Evolutionary conservation across 2,329 filamentous ascomycete genomes (phyloP).

Genomic region (Sporothrix luriei): DNA sequence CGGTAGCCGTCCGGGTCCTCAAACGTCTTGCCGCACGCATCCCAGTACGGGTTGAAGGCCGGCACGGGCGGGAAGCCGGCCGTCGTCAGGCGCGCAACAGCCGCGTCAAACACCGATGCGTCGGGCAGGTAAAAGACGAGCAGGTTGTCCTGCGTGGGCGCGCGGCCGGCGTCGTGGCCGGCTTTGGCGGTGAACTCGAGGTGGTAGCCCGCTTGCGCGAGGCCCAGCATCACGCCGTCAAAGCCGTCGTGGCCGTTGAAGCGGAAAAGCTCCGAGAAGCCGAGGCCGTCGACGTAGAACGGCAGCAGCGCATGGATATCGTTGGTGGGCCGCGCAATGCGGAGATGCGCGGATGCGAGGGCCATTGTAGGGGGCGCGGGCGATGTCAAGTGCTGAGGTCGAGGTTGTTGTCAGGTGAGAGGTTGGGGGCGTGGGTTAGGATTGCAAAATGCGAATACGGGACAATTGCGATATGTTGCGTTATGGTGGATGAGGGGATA

Average conservation of each 20-base stretch:
- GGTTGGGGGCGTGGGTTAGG: not conserved
- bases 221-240: constrained; percentile 48
- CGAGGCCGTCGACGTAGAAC: constrained; percentile 49
- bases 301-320: constrained; percentile 45
- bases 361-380: not conserved
- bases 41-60: constrained; percentile 52
- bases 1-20: constrained; percentile 52
- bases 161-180: constrained; percentile 43
- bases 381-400: not conserved
- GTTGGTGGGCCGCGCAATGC: constrained; percentile 49
- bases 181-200: constrained; percentile 48
- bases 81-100: constrained; percentile 44
- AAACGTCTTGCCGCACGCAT: constrained; percentile 49
- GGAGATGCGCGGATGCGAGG: constrained; percentile 41
- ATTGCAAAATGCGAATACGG: not conserved
- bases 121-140: constrained; percentile 50
- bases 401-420: not conserved
- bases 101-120: constrained; percentile 38
- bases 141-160: constrained; percentile 50
- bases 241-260: constrained; percentile 47
- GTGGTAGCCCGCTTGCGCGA: constrained; percentile 43
- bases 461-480: not conserved
- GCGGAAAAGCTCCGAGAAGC: constrained; percentile 43
- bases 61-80: constrained; percentile 44
- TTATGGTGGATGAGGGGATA: too few species aligned